These are phyloP conservation scores for Boletus sensibilis DNA, from an alignment of 768 basidiomycete species.

Conservation along the genomic window DNA sequence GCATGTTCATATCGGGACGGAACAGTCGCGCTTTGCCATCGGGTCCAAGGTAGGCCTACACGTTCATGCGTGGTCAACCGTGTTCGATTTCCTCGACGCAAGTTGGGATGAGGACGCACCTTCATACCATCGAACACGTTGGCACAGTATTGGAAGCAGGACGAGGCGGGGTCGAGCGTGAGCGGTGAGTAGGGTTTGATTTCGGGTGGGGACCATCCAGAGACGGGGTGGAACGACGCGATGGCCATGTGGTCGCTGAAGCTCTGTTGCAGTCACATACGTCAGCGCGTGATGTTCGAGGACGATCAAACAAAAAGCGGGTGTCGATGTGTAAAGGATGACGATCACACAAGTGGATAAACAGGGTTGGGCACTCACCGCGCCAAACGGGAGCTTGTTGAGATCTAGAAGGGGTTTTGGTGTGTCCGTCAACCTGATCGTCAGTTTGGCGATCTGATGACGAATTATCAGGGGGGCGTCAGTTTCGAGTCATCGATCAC, in stretches of 20 bases:
- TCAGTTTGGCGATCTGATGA: slow-evolving; percentile 56
- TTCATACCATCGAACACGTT: slow-evolving; percentile 69
- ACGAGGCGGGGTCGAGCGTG: slow-evolving; percentile 52
- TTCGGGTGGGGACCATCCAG: slow-evolving; percentile 70
- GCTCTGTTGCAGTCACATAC: background rate
- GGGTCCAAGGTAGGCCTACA: slow-evolving; percentile 66
- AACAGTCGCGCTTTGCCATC: slow-evolving; percentile 76
- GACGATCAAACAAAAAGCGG: background rate
- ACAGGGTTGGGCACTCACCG: slow-evolving; percentile 35
- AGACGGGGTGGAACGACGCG: slow-evolving; percentile 55
- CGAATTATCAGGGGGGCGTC: background rate
- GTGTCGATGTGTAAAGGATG: background rate
- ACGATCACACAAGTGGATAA: background rate
- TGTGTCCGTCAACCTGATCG: slow-evolving; percentile 42
- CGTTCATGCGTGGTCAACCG: background rate
- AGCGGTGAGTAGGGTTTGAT: slow-evolving; percentile 71
- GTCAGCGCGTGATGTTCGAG: background rate
- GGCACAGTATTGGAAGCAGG: slow-evolving; percentile 61
- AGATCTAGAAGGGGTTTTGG: slow-evolving; percentile 52
- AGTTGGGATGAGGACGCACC: slow-evolving; percentile 30
- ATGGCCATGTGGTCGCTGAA: slow-evolving; percentile 74
- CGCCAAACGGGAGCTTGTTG: slow-evolving; percentile 54
- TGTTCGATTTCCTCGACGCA: background rate
- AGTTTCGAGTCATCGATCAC: background rate
- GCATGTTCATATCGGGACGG: slow-evolving; percentile 84